These are phyloP conservation scores for Populus nigra DNA, from an alignment of 345 rosid species.

Conservation along the genomic window DNA sequence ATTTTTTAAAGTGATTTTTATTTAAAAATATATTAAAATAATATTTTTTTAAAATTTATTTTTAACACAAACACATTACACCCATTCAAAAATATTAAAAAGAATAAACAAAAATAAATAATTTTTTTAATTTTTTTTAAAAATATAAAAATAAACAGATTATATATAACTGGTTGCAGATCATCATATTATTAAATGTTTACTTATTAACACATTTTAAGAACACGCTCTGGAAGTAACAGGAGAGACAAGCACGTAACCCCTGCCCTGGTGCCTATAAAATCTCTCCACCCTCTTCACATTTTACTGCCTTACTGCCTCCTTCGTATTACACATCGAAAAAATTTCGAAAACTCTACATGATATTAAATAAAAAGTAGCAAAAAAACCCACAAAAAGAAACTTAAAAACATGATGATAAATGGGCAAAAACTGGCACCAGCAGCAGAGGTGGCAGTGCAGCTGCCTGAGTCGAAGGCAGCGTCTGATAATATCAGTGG, in stretches of 20 bases:
- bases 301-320: neutral
- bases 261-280: neutral
- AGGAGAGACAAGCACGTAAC: neutral
- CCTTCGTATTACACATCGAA: neutral
- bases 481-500: constrained; percentile 16
- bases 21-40: too few relatives aligned
- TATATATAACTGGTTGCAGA: too few relatives aligned
- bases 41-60: too few relatives aligned
- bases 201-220: too few relatives aligned
- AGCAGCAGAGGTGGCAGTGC: constrained; percentile 22
- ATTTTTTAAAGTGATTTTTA: too few relatives aligned
- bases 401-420: constrained; percentile 8
- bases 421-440: constrained; percentile 29
- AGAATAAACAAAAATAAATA: too few relatives aligned
- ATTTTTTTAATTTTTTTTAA: too few relatives aligned
- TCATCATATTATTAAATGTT: too few relatives aligned
- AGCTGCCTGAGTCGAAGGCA: constrained; percentile 30
- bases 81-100: too few relatives aligned
- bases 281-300: neutral
- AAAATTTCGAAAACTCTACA: neutral
- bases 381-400: neutral
- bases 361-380: too few relatives aligned
- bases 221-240: neutral
- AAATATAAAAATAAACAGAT: too few relatives aligned
- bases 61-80: too few relatives aligned